These are phyloP conservation scores for Fusarium floridanum DNA, from an alignment of 2,329 filamentous ascomycete species.

Conservation along the genomic window DNA sequence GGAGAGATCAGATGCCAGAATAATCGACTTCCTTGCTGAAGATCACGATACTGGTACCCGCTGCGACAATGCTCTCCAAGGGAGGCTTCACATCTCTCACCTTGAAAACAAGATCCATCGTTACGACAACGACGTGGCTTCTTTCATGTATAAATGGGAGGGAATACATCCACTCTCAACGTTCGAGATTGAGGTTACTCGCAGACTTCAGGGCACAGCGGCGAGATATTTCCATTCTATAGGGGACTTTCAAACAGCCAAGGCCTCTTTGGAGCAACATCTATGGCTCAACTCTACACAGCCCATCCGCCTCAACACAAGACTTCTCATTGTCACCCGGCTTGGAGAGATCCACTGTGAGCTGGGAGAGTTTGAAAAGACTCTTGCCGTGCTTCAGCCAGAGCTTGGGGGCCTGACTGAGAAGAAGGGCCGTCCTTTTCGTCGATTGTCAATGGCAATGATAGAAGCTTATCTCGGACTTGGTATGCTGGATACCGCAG, in stretches of 20 bases:
- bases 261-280: constrained; percentile 49
- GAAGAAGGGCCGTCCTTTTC: constrained; percentile 37
- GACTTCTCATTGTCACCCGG: constrained; percentile 43
- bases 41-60: constrained; percentile 30
- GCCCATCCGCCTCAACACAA: constrained; percentile 45
- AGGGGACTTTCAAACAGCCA: constrained; percentile 48
- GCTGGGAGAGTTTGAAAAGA: constrained; percentile 41
- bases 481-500: constrained; percentile 23
- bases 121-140: constrained; percentile 48
- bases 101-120: constrained; percentile 52
- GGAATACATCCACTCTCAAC: constrained; percentile 47
- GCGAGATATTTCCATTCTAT: constrained; percentile 51
- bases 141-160: constrained; percentile 50
- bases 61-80: constrained; percentile 47
- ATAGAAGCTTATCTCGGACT: constrained; percentile 45
- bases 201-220: constrained; percentile 49
- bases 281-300: constrained; percentile 43
- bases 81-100: constrained; percentile 52
- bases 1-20: constrained; percentile 41
- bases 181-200: constrained; percentile 51
- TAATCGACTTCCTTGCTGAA: constrained; percentile 43
- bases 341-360: constrained; percentile 50
- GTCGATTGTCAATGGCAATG: constrained; percentile 44
- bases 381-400: constrained; percentile 35
- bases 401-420: constrained; percentile 39